Percentiles rank a stretch among this genome's conserved stretches.
These are phyloP conservation scores for Chlamydomonas sp. DNA, from an alignment of 139 green algal genomes.

Conservation along the genomic window DNA sequence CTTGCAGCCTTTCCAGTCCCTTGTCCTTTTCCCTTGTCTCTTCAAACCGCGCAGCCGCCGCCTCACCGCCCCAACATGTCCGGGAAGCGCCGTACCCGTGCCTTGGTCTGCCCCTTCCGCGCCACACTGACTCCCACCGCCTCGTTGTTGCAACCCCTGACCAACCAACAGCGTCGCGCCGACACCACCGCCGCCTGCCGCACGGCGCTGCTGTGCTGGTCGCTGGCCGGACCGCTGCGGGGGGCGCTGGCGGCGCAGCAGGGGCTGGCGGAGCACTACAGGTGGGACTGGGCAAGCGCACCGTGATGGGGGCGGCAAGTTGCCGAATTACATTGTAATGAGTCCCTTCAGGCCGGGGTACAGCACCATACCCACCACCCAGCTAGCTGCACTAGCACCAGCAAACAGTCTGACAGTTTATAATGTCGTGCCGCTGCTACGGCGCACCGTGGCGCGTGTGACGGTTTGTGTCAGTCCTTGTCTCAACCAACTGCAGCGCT, in stretches of 20 bases:
- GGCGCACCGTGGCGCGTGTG: background rate
- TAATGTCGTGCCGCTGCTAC: background rate
- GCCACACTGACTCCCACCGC: background rate
- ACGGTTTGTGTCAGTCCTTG: background rate
- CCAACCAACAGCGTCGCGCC: background rate
- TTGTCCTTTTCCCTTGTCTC: no score
- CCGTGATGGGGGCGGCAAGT: background rate
- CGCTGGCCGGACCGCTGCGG: slow-evolving; percentile 21
- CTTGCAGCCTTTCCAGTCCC: no score
- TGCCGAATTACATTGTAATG: background rate
- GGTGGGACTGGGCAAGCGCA: background rate
- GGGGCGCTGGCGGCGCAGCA: slow-evolving; percentile 2
- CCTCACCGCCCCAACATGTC: background rate
- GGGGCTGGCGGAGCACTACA: slow-evolving; percentile 17
- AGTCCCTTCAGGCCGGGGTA: background rate
- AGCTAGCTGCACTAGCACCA: no score
- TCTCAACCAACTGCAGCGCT: background rate
- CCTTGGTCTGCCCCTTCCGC: background rate
- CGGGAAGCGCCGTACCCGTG: background rate
- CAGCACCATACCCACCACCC: no score
- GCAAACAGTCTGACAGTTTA: no score
- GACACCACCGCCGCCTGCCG: background rate
- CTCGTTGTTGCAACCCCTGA: background rate
- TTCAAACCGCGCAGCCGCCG: background rate
- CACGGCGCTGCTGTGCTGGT: slow-evolving; percentile 5